Base-by-base conservation (phyloP, 257 asterid genomes). In the Ehretia macrophylla region DNA sequence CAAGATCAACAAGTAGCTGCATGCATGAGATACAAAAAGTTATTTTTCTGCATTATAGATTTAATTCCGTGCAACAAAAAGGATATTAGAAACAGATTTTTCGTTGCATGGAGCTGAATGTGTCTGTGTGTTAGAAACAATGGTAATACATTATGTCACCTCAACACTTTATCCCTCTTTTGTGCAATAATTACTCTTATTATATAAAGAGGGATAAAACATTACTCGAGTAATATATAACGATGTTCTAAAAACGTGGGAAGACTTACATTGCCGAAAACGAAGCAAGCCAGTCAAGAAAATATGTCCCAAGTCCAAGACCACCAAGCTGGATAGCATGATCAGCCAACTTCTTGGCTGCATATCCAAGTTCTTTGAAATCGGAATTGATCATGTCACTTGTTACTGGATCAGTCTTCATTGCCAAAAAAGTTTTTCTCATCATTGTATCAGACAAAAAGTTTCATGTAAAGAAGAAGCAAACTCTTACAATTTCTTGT, bases 1-100 rank as follows among this genome's bases (percentile, higher is more conserved):
- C 88, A 91, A 63, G 66, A 91, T 23, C 76, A 91, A 66, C 59
- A 91, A 68, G 74, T 91, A 91, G 62, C 98, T 91, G 90, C 77
- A 67, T n/a, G 35, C 35, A 6, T 27, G 6, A 27, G 6, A 27
- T 3, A 6, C 35, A 6, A 27, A 27, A 27, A n/a, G 6, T 27
- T 27, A 27, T 27, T 27, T n/a, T 27, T 3, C 35, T 27, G 6
- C 3, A 27, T 27, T 27, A 27, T n/a, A 27, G 6, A 27, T 27
- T 27, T n/a, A n/a, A n/a, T 27, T 27, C 35, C 6, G 3, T 27
- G 3, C 35, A 3, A 27, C 35, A 27, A 27, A 27, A 27, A 27
- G 4, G n/a, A n/a, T 27, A 27, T 3, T 27, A 27, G 35, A 27
- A 27, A 27, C n/a, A 27, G 35, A 27, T 27, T 27, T 27, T 27